A percentile compares a stretch with the other conserved stretches of the same genome.
These are phyloP conservation scores for Apiotrichum mycotoxinovorans DNA, from an alignment of 1,284 basidiomycete genomes.

Conservation along the genomic window DNA sequence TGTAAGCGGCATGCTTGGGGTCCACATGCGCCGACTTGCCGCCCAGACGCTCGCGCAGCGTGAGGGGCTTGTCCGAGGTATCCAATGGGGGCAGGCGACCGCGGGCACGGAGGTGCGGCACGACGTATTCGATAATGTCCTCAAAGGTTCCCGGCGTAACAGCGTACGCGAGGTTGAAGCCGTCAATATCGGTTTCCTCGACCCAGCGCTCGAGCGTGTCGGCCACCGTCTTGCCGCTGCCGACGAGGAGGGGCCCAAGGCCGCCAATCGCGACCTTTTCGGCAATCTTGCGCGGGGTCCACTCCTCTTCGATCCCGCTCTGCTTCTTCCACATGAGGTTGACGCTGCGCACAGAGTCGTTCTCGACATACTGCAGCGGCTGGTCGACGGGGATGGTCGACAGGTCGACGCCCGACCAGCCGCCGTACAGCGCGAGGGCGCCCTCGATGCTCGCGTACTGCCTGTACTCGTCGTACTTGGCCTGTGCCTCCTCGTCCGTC, in stretches of 20 bases:
- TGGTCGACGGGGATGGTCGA: constrained; percentile 7
- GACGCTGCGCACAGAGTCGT: constrained; percentile 14
- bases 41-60: constrained; percentile 13
- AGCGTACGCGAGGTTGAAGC: constrained; percentile 18
- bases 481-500: constrained; percentile 40
- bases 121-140: constrained; percentile 15
- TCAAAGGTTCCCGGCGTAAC: constrained; percentile 13
- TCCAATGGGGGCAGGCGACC: constrained; percentile 6
- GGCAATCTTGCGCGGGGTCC: constrained; percentile 16
- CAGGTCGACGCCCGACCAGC: constrained; percentile 19
- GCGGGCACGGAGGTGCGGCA: constrained; percentile 8
- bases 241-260: constrained; percentile 12
- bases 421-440: constrained; percentile 42
- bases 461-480: constrained; percentile 34
- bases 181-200: constrained; percentile 10
- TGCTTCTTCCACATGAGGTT: constrained; percentile 19
- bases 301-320: constrained; percentile 5
- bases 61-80: constrained; percentile 1
- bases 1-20: constrained; percentile 6
- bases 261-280: constrained; percentile 14
- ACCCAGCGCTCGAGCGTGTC: constrained; percentile 15
- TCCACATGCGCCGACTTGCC: constrained; percentile 2
- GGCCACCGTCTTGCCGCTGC: constrained; percentile 7
- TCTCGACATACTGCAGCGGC: constrained; percentile 17
- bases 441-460: constrained; percentile 34